Evolutionary conservation across 2,329 filamentous ascomycete genomes (phyloP), one percentile per base, ranked within the genome.

Genomic region (Trichoderma gracile): DNA sequence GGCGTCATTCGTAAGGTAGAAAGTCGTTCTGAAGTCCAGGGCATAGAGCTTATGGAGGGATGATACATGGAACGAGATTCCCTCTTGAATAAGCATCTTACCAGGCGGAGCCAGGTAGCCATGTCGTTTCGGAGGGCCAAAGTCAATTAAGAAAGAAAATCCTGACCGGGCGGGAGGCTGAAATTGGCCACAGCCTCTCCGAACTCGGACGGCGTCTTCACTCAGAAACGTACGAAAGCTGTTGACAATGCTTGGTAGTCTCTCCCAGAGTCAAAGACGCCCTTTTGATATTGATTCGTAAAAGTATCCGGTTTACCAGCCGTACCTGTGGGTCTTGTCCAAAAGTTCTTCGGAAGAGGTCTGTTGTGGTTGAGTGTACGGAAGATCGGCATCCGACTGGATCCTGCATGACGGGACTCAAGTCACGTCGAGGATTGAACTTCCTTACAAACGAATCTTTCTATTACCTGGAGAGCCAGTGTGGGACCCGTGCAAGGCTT

Each of bases 181-280:
- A 52, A 21, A 19, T 30, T 61, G 58, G 58, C 58, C 58, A 61
- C 58, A 61, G 14, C 19, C 12, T 45, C 23, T 42, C 58, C 58
- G 58, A 50, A 23, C 17, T 61, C 47, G 47, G 58, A 42, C 14
- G n/a, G 23, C n/a, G 30, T 25, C 33, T 30, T 53, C 8, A 23
- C 27, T 49, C 38, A 33, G 30, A 21, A 19, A 21, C 14, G 25
- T 21, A 40, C 17, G 15, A 19, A 6, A n/a, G 42, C 38, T 19
- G 47, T 47, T 27, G 38, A 40, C 57, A 27, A 30, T 19, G n/a
- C 14, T 21, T 43, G n/a, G 57, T n/a, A 58, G 17, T 23, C 47
- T 21, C 33, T 23, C 38, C 43, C 27, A 14, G 55, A 47, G 33
- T 33, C 55, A 47, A 25, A 17, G 17, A 60, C 38, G 33, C 47